Evolutionary conservation across 768 basidiomycete species (phyloP).

Genomic region (Boletus edulis): DNA sequence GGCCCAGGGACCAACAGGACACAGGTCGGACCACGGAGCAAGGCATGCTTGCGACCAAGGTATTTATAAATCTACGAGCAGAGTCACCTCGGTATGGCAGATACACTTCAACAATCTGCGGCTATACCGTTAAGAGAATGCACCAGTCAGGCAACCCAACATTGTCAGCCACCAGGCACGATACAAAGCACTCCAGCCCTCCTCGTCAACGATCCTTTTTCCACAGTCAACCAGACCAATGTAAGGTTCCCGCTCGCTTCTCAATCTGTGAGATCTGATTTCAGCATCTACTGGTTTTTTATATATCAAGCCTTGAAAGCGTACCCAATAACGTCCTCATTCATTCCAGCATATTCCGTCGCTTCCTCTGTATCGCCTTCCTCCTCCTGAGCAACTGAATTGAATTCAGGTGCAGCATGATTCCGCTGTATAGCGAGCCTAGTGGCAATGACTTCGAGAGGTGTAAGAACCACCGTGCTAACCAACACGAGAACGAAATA

Average conservation of each 20-base stretch:
- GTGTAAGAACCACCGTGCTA: conserved; percentile 61
- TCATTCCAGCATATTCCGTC: conserved; percentile 61
- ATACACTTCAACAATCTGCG: neutral
- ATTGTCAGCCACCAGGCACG: conserved; percentile 87
- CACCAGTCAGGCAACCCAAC: conserved; percentile 56
- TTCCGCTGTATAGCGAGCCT: conserved; percentile 84
- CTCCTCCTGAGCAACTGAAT: conserved; percentile 71
- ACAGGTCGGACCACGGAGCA: no score
- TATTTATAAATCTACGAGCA: no score
- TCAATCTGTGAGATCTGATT: conserved; percentile 43
- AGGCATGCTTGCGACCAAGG: no score
- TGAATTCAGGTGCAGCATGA: conserved; percentile 71
- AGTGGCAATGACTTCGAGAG: conserved; percentile 77
- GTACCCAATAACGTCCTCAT: conserved; percentile 86
- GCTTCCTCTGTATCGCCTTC: conserved; percentile 61
- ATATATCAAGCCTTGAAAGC: conserved; percentile 15
- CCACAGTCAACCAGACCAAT: conserved; percentile 70
- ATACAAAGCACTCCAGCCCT: conserved; percentile 70
- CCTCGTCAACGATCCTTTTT: conserved; percentile 75
- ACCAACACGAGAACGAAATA: conserved; percentile 56
- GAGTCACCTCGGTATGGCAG: neutral
- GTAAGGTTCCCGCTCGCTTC: conserved; percentile 80
- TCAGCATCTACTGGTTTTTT: neutral
- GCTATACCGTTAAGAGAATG: conserved; percentile 31
- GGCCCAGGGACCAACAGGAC: no score